A percentile compares a stretch with the other conserved stretches of the same genome.
phyloP scores from a whole-genome alignment of 2,329 filamentous ascomycete species.

The Metarhizium anisopliae region DNA sequence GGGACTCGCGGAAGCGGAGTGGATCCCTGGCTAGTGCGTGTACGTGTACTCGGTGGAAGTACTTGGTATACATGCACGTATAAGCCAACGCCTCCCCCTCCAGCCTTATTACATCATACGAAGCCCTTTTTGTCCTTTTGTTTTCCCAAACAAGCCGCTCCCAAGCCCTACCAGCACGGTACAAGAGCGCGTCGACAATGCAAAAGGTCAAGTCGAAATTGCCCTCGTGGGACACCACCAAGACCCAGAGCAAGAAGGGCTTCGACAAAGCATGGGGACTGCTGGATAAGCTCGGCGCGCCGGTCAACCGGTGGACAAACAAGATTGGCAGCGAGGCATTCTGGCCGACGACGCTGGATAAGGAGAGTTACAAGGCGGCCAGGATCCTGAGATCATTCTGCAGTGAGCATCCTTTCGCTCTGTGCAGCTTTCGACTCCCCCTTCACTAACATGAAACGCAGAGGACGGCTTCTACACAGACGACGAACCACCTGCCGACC shows the following conservation, averaged over 20 bases:
- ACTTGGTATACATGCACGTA: neutral
- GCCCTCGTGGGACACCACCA: constrained; percentile 45
- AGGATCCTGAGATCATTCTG: constrained; percentile 78
- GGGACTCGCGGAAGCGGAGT: neutral
- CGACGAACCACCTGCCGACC: constrained; percentile 8
- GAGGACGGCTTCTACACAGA: constrained; percentile 45
- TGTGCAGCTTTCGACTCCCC: neutral
- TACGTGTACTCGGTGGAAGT: neutral
- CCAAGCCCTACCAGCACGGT: neutral
- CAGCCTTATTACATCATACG: neutral
- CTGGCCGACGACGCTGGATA: constrained; percentile 76
- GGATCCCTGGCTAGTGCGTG: neutral
- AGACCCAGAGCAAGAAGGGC: constrained; percentile 49
- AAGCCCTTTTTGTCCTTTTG: neutral
- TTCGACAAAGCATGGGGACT: constrained; percentile 63
- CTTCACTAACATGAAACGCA: constrained; percentile 16
- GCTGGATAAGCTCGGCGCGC: constrained; percentile 48
- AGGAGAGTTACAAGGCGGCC: constrained; percentile 83
- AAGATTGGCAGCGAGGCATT: constrained; percentile 74
- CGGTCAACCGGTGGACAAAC: constrained; percentile 72
- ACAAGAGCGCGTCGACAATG: constrained; percentile 15
- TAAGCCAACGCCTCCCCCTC: neutral
- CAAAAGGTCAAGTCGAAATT: constrained; percentile 24
- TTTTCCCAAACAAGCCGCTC: neutral
- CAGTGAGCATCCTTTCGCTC: neutral